phyloP scores from a whole-genome alignment of 345 rosid genomes.

The Eucalyptus urophylla region DNA sequence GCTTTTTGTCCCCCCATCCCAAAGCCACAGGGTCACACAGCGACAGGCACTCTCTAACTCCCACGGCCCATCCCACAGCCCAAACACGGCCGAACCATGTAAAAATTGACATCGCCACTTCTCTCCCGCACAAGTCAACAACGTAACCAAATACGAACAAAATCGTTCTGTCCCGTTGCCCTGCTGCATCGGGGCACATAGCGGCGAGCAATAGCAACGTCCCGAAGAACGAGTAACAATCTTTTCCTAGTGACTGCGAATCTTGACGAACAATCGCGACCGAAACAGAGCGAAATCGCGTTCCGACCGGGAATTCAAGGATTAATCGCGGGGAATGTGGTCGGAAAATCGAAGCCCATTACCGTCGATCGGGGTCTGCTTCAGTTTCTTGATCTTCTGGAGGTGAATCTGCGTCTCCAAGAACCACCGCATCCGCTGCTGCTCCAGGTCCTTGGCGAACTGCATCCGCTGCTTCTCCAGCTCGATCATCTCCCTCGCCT shows the following conservation, averaged over 20 bases:
- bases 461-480: conserved; percentile 46
- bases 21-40: neutral
- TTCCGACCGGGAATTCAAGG: neutral
- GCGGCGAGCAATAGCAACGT: neutral
- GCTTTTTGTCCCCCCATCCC: neutral
- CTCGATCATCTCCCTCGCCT: conserved; percentile 37
- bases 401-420: conserved; percentile 36
- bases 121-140: neutral
- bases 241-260: neutral
- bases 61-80: neutral
- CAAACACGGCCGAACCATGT: neutral
- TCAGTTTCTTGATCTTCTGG: conserved; percentile 26
- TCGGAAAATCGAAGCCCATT: neutral
- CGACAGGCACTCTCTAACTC: neutral
- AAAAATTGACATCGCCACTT: neutral
- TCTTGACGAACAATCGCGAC: neutral
- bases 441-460: conserved; percentile 37
- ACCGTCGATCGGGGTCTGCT: conserved; percentile 9
- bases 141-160: neutral
- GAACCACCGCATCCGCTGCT: conserved; percentile 37
- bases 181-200: neutral
- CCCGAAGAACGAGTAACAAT: neutral
- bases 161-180: neutral
- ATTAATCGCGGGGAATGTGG: neutral
- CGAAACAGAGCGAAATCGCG: neutral